Percentiles rank a stretch among this genome's conserved stretches.
Conservation (phyloP, 2,329 filamentous ascomycete species). For the Chaetothyriales sp. region DNA sequence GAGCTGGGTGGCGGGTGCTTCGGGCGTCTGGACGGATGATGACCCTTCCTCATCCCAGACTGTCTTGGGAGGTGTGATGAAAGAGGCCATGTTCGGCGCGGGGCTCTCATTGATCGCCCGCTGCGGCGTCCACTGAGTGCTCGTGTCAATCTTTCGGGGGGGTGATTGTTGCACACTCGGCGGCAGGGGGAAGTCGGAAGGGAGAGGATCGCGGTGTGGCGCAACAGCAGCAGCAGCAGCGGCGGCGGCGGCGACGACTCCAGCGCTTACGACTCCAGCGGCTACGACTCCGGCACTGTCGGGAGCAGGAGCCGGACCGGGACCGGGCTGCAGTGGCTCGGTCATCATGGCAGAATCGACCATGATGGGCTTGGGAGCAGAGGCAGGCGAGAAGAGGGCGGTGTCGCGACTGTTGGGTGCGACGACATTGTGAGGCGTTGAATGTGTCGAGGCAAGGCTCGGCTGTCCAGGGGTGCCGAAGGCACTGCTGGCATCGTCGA, state of each 20-base stretch:
- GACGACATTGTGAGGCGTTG: constrained; percentile 23
- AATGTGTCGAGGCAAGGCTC: constrained; percentile 24
- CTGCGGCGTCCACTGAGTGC: constrained; percentile 31
- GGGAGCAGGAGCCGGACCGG: constrained; percentile 5
- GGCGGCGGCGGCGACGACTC: neutral
- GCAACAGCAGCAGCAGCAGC: constrained; percentile 17
- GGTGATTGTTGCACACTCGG: constrained; percentile 17
- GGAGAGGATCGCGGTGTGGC: constrained; percentile 1
- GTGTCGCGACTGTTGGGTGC: constrained; percentile 6
- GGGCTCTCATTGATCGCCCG: constrained; percentile 23
- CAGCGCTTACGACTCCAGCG: too few species aligned
- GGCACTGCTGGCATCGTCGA: constrained; percentile 63
- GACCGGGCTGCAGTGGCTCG: constrained; percentile 39
- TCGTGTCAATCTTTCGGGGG: constrained; percentile 24
- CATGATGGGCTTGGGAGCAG: constrained; percentile 30
- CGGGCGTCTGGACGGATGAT: constrained; percentile 20
- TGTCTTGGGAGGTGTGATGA: constrained; percentile 29
- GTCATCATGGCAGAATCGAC: constrained; percentile 51
- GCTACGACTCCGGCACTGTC: neutral
- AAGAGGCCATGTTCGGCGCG: constrained; percentile 16
- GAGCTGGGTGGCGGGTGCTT: neutral
- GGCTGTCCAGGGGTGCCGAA: constrained; percentile 28
- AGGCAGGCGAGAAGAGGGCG: constrained; percentile 2
- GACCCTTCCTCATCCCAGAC: constrained; percentile 32
- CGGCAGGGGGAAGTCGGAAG: constrained; percentile 17